These are phyloP conservation scores for Plenodomus tracheiphilus DNA, from an alignment of 2,329 filamentous ascomycete species.

Conservation along the genomic window DNA sequence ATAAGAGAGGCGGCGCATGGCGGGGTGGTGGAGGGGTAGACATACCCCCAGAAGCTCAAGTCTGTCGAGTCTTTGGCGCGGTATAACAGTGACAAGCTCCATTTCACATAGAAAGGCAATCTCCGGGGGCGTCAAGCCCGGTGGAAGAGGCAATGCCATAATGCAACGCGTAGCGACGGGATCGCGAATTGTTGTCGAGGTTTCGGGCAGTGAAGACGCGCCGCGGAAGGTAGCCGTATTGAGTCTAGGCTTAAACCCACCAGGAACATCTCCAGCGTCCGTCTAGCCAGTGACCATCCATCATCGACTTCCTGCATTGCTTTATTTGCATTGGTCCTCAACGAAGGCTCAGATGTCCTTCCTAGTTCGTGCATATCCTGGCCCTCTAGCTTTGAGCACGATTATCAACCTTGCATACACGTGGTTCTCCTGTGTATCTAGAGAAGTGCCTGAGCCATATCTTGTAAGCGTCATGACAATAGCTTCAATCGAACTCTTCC, in stretches of 20 bases:
- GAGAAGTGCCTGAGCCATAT: conserved; percentile 60
- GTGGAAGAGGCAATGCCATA: conserved; percentile 66
- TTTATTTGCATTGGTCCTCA: not conserved
- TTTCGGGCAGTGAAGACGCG: conserved; percentile 11
- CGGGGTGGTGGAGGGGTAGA: conserved; percentile 44
- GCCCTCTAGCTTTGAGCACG: conserved; percentile 24
- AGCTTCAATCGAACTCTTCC: conserved; percentile 1
- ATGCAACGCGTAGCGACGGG: conserved; percentile 29
- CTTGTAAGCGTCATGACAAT: conserved; percentile 50
- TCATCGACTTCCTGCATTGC: not conserved
- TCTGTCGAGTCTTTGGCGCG: conserved; percentile 84
- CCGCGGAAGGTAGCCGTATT: conserved; percentile 19
- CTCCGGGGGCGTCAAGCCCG: conserved; percentile 79
- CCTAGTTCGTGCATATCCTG: conserved; percentile 24
- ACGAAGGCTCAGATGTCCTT: conserved; percentile 15
- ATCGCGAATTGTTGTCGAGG: conserved; percentile 12
- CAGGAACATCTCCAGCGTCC: conserved; percentile 10
- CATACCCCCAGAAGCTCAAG: conserved; percentile 84
- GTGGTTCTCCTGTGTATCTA: conserved; percentile 48
- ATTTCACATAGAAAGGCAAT: conserved; percentile 96
- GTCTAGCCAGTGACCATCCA: not conserved
- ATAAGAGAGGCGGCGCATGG: conserved; percentile 18
- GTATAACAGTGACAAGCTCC: conserved; percentile 91
- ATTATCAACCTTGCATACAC: conserved; percentile 23
- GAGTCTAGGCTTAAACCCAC: conserved; percentile 14